Base-by-base conservation (phyloP, 2,329 filamentous ascomycete genomes). In the Exophiala dermatitidis region DNA sequence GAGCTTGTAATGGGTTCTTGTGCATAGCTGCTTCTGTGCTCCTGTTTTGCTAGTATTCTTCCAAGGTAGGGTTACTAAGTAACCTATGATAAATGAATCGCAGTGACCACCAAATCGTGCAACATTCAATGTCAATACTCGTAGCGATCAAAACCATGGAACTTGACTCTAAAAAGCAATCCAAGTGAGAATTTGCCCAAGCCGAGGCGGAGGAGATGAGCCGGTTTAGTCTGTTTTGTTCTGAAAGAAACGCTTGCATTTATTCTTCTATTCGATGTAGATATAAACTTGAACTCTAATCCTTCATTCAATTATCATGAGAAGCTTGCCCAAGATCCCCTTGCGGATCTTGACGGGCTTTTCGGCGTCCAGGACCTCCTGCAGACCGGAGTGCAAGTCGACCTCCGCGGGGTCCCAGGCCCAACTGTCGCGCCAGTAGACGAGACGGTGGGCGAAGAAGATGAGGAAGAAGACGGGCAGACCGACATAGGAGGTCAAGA, bases 401-500 rank as follows among this genome's bases (percentile, higher is more conserved):
- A 82, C 73, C 40, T 77, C 71, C 43, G 68, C 64, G 0, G 74
- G 67, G n/a, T 65, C 60, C 63, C 74, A 72, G 19, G 71, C 70
- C 80, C 79, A 82, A 4, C 71, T 71, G 54, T 82, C 78, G 0
- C 60, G 63, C 67, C 70, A 68, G 46, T 67, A 67, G 55, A 69
- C 70, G 38, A 75, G 67, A n/a, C 73, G 69, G 62, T 83, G 80
- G 4, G 71, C 72, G 10, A 76, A 66, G 62, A 80, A 83, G 46
- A 84, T 60, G 62, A 84, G 70, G 6, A 79, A 61, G 63, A 85
- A 85, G 12, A 82, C 76, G 0, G 81, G 80, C 46, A 85, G 78
- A 5, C 81, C 81, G n/a, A 84, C 76, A 61, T 86, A 86, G 0
- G 80, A 75, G 0, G 81, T 83, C 60, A 85, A 69, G 62, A 93